Evolutionary conservation across 2,329 filamentous ascomycete genomes (phyloP), one percentile per base, ranked within the genome.

Genomic region (Phyllosticta citrichinensis): DNA sequence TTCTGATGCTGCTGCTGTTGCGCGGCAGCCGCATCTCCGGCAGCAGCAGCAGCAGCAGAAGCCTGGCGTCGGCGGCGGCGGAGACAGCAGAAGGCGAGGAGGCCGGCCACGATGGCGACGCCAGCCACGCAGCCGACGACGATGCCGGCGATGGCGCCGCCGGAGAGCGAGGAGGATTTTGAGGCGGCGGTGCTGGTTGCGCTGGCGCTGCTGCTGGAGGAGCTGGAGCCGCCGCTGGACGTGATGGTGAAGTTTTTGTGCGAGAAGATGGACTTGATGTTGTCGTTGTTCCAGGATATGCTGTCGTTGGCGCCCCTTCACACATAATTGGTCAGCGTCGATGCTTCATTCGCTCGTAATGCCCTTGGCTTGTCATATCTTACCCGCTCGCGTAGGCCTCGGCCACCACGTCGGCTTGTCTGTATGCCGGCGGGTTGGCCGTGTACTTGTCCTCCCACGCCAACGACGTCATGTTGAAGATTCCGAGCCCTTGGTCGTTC

Each of bases 401-500:
- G 17, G 20, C 3, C 20, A 59, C 27, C 10, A 59, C 25, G 4
- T 54, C 57, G 12, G 27, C 40, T 4, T 30, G 51, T 25, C 14
- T 35, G 57, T 59, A 59, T 3, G 35, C 27, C n/a, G 40, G 25
- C 9, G 50, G 10, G 52, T 33, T 40, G 19, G 57, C 57, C 20
- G 27, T 47, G 57, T 59, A 59, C 11, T 27, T 22, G 3, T 53
- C 50, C 20, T 53, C 51, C 12, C 52, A 59, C 20, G 20, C 11
- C 51, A 59, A 33, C 2, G 50, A 53, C 22, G 57, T 54, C 51
- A 59, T 59, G 57, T 59, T 54, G 51, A 59, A 59, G 11, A 59
- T 27, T 27, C n/a, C 51, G 12, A 59, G 30, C 14, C 51, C 57
- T 22, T 62, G 57, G 22, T 52, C 52, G 30, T 57, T 59, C 14